Evolutionary conservation across 768 basidiomycete genomes (phyloP).

Genomic region (Leucosporidium creatinivorum): DNA sequence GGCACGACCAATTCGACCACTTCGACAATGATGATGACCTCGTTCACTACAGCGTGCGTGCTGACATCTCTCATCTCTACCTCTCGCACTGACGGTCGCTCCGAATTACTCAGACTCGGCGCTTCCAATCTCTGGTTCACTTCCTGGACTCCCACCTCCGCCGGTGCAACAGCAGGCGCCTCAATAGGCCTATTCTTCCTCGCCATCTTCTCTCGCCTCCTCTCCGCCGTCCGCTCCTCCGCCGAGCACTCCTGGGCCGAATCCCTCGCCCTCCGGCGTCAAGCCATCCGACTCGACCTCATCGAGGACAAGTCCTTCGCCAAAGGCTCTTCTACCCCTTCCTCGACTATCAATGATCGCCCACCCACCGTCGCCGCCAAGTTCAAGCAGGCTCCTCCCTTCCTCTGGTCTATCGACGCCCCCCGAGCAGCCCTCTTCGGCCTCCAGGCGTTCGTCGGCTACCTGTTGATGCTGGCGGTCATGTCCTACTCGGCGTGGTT

Average conservation of each 20-base stretch:
- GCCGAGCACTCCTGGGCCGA: conserved; percentile 55
- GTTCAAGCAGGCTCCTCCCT: conserved; percentile 49
- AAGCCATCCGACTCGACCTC: neutral
- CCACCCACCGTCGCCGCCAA: neutral
- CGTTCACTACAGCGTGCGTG: neutral
- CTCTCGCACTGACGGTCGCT: neutral
- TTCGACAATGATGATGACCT: neutral
- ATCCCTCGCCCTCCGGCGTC: conserved; percentile 45
- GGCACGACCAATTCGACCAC: conserved; percentile 18
- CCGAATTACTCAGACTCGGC: conserved; percentile 8
- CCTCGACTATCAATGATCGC: conserved; percentile 1
- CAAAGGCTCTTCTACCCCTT: neutral
- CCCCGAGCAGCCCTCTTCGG: conserved; percentile 61
- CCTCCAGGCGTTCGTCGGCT: conserved; percentile 57
- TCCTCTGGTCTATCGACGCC: conserved; percentile 60
- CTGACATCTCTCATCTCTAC: neutral
- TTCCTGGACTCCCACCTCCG: conserved; percentile 59
- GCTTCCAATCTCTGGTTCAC: conserved; percentile 47
- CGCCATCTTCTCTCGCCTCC: conserved; percentile 62
- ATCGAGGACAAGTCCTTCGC: neutral
- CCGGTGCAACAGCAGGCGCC: conserved; percentile 65
- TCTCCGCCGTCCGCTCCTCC: conserved; percentile 54
- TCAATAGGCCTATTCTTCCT: conserved; percentile 65
- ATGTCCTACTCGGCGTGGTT: conserved; percentile 81
- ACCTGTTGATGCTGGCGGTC: conserved; percentile 69